Evolutionary conservation across 441 rosid species (phyloP).

Genomic region (Biscutella laevigata): DNA sequence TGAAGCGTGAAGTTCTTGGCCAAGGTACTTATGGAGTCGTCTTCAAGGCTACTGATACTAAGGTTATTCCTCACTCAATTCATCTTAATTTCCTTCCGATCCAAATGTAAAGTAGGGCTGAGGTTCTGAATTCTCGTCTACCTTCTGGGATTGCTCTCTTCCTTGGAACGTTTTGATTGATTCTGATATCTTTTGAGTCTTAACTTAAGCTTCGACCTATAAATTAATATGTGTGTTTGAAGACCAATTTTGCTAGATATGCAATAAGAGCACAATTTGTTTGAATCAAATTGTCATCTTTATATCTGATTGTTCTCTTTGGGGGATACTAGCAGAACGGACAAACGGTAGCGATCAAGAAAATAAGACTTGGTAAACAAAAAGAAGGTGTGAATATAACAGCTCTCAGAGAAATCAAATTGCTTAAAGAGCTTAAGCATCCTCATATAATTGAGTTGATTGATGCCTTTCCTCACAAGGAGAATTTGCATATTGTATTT

Average conservation of each 20-base stretch:
- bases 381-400: constrained; percentile 86
- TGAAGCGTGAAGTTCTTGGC: constrained; percentile 77
- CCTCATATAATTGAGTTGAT: constrained; percentile 73
- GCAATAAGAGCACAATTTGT: no score
- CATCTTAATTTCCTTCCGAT: neutral
- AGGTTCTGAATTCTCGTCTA: neutral
- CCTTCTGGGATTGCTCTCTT: neutral
- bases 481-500: constrained; percentile 81
- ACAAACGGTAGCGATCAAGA: constrained; percentile 75
- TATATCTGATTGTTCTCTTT: no score
- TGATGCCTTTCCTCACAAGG: constrained; percentile 90
- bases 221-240: neutral
- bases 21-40: constrained; percentile 93
- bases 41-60: constrained; percentile 81
- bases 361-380: constrained; percentile 78
- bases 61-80: constrained; percentile 31
- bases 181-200: neutral
- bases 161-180: neutral
- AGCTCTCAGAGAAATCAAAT: constrained; percentile 78
- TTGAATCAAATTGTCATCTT: no score
- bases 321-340: constrained; percentile 41
- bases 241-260: neutral
- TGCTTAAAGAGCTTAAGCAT: constrained; percentile 80
- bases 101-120: neutral
- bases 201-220: neutral